Base-by-base conservation (phyloP, 176 grass and related monocot species). In the Eleusine indica region DNA sequence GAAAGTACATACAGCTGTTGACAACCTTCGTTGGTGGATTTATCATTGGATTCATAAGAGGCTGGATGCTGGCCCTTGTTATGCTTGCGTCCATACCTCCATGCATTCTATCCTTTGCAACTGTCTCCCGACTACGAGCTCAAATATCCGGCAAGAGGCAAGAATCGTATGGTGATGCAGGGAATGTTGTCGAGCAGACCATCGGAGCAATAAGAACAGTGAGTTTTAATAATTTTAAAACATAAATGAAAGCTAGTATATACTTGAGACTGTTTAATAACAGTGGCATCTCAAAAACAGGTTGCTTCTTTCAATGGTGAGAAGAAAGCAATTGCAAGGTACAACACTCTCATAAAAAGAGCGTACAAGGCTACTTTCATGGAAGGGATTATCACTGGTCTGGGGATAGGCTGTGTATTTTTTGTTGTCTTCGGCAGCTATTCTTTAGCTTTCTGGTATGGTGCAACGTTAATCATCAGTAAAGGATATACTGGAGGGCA, bases 171-270 rank as follows among this genome's bases (percentile, higher is more conserved):
- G 46, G 76, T 0, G 87, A 93, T 14, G 92, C 96, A 13, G 96
- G 91, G 43, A 84, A 84, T 67, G 86, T 91, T 82, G 96, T 98
- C 32, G 93, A 98, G 63, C 93, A 98, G 68, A 89, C 83, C 66
- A 86, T 95, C 80, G 74, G 89, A 63, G 87, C 89, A 37, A 98
- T 98, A 72, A 87, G 84, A 93, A 98, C 91, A 73, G 93, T 98
- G 14, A 4, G 91, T 86, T 83, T 61, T 83, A 72, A 75, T 75
- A 3, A 49, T 89, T 66, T 66, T 17, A 17, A 73, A 57, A 41
- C 72, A 78, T 21, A 78, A 78, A 48, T 68, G 13, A 61, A 61
- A 67, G 44, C 1, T 49, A 17, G 73, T 46, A 12, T 47, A 32
- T 67, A 57, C 7, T 42, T 77, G 47, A 22, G 35, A 73, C 9